These are phyloP conservation scores for Kluyveromyces starmeri DNA, from an alignment of 805 yeast species.

Conservation along the genomic window DNA sequence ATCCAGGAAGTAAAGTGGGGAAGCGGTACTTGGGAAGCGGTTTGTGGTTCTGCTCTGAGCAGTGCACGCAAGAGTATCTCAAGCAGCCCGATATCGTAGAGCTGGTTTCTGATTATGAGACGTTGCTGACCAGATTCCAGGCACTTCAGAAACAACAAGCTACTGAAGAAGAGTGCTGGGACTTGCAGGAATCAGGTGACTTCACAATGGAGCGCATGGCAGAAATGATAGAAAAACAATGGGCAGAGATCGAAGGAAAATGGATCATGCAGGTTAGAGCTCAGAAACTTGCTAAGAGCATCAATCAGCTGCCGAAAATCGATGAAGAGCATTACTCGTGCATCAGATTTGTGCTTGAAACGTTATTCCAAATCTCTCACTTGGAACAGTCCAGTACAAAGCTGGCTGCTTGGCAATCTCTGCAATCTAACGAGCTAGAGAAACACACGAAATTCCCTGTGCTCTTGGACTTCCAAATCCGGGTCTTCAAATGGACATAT, in stretches of 20 bases:
- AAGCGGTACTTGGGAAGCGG: conserved; percentile 32
- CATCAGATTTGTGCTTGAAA: conserved; percentile 38
- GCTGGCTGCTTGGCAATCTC: conserved; percentile 26
- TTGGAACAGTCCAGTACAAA: conserved; percentile 12
- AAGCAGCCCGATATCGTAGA: conserved; percentile 30
- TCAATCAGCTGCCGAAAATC: conserved; percentile 35
- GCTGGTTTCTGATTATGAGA: conserved; percentile 31
- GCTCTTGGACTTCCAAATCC: conserved; percentile 38
- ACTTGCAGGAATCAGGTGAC: conserved; percentile 8
- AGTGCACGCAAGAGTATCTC: conserved; percentile 34
- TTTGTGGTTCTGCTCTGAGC: conserved; percentile 45
- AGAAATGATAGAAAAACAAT: conserved; percentile 10
- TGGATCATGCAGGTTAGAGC: conserved; percentile 33
- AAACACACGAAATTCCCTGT: conserved; percentile 40
- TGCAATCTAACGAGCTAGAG: conserved; percentile 45
- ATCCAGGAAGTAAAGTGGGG: conserved; percentile 7
- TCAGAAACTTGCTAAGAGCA: conserved; percentile 32
- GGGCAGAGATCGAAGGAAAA: conserved; percentile 17
- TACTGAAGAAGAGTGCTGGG: conserved; percentile 7
- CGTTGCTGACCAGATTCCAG: conserved; percentile 17
- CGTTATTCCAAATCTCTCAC: conserved; percentile 28
- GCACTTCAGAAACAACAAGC: conserved; percentile 22
- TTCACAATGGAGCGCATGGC: neutral
- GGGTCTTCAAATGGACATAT: conserved; percentile 40
- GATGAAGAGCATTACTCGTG: conserved; percentile 46